Conservation (phyloP, 306 rosid genomes). For the Trifolium repens region DNA sequence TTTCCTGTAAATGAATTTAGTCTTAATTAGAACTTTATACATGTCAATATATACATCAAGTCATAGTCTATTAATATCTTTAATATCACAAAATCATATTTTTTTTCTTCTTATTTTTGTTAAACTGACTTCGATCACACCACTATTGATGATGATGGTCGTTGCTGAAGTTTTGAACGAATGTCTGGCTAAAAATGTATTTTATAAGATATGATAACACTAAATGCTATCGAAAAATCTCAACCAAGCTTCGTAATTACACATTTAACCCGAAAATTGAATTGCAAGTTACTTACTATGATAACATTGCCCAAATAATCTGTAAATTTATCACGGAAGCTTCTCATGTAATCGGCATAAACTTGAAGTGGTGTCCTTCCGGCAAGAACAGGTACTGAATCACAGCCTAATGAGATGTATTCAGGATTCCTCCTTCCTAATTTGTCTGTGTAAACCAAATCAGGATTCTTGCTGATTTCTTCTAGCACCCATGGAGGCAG, state of each 20-base stretch:
- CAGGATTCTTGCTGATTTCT: constrained; percentile 80
- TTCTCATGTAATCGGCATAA: constrained; percentile 83
- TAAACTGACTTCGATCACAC: too few species aligned
- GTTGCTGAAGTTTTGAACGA: too few species aligned
- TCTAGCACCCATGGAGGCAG: constrained; percentile 87
- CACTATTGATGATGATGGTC: too few species aligned
- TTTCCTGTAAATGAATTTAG: constrained; percentile 62
- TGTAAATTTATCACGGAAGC: constrained; percentile 74
- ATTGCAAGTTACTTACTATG: constrained; percentile 51
- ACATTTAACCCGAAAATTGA: background rate
- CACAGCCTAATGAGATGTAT: constrained; percentile 85
- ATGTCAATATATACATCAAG: too few species aligned
- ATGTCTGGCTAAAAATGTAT: too few species aligned
- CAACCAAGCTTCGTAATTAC: background rate
- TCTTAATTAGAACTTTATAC: background rate
- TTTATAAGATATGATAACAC: background rate
- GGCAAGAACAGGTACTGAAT: constrained; percentile 73
- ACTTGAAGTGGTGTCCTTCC: constrained; percentile 93
- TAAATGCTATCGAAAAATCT: background rate
- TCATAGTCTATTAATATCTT: too few species aligned
- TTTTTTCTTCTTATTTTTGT: too few species aligned
- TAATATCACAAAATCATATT: background rate
- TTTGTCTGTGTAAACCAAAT: constrained; percentile 80
- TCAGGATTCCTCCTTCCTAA: constrained; percentile 88
- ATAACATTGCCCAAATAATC: constrained; percentile 71